Evolutionary conservation across 1,139 yeast species (phyloP).

Genomic region (Trichomonascaceae sp.): DNA sequence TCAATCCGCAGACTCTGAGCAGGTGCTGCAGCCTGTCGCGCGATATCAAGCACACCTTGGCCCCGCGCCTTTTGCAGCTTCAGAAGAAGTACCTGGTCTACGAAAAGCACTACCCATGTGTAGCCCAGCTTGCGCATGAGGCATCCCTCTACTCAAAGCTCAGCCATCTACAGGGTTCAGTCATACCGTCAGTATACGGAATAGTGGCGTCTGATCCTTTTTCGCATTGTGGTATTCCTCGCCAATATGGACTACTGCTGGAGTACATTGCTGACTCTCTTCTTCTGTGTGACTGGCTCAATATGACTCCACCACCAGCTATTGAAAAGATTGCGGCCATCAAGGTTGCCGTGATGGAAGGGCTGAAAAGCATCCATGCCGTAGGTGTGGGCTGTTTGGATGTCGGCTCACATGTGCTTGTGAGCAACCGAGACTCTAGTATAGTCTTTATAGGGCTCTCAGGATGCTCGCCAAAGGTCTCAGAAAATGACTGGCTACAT

Average conservation of each 20-base stretch:
- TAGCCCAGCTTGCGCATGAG: slow-evolving; percentile 2
- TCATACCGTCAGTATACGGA: slow-evolving; percentile 10
- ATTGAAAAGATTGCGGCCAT: not conserved
- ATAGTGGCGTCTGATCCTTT: slow-evolving; percentile 11
- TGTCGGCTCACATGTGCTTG: not conserved
- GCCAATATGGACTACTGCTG: slow-evolving; percentile 7
- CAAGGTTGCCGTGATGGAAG: not conserved
- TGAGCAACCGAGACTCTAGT: not conserved
- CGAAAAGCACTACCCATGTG: not conserved
- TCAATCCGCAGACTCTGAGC: too few relatives aligned
- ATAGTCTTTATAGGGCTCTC: slow-evolving; percentile 1
- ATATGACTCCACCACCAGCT: not conserved
- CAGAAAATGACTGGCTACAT: not conserved
- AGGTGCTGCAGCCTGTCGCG: too few relatives aligned
- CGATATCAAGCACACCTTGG: too few relatives aligned
- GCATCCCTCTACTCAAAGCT: slow-evolving; percentile 7
- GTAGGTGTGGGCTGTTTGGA: not conserved
- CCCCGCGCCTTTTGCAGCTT: too few relatives aligned
- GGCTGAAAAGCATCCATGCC: not conserved
- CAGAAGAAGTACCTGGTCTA: too few relatives aligned
- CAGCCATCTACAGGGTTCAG: slow-evolving; percentile 10
- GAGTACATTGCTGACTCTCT: slow-evolving; percentile 8
- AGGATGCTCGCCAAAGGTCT: not conserved
- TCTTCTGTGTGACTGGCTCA: slow-evolving; percentile 9
- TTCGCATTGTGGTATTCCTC: slow-evolving; percentile 4